Evolutionary conservation across 1,284 basidiomycete genomes (phyloP).

Genomic region (Trametes polyzona): DNA sequence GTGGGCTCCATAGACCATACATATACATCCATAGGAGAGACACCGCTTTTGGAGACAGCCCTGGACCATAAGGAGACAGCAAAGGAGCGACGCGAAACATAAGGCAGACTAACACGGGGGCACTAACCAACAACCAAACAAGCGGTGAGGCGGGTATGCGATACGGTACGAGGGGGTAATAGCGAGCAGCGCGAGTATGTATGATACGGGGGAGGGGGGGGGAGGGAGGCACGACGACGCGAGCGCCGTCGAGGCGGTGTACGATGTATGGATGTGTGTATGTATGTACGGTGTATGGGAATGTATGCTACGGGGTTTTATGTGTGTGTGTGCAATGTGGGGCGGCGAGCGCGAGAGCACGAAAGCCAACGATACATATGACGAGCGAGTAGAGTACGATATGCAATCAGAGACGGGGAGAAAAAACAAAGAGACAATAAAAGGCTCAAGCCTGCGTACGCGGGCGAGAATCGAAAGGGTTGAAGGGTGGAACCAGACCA

Average conservation of each 20-base stretch:
- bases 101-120: background rate
- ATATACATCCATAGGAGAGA: conserved; percentile 28
- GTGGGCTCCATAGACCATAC: conserved; percentile 25
- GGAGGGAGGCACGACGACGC: background rate
- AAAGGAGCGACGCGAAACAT: conserved; percentile 4
- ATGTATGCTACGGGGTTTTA: conserved; percentile 22
- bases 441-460: background rate
- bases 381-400: conserved; percentile 26
- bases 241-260: background rate
- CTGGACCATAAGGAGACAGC: conserved; percentile 10
- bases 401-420: background rate
- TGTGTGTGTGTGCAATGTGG: background rate
- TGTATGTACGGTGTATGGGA: conserved; percentile 18
- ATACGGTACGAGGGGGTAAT: conserved; percentile 22
- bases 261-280: conserved; percentile 12
- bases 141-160: conserved; percentile 25
- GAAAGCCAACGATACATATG: conserved; percentile 28
- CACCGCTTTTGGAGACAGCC: conserved; percentile 17
- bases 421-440: background rate
- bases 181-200: conserved; percentile 21
- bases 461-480: too few relatives aligned
- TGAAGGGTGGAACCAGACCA: conserved; percentile 23
- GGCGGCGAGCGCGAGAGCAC: conserved; percentile 23
- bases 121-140: conserved; percentile 27
- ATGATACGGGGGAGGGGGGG: conserved; percentile 13